Percentiles rank a stretch among this genome's conserved stretches.
Evolutionary conservation across 1,139 yeast species (phyloP).

Genomic region (Magnusiomyces fungicola): DNA sequence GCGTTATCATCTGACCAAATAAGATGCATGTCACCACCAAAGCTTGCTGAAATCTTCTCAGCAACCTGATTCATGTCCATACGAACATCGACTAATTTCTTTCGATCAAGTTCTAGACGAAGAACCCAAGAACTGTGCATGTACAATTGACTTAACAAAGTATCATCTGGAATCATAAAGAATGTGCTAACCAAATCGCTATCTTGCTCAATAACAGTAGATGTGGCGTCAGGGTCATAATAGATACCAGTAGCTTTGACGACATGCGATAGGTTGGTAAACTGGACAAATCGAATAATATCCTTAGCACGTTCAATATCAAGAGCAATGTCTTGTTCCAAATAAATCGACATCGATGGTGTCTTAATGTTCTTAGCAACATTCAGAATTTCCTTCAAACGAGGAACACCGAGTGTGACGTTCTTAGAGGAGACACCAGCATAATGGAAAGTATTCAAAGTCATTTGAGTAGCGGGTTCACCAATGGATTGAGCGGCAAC

Average conservation of each 20-base stretch:
- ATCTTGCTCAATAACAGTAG: slow-evolving; percentile 94
- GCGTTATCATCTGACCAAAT: slow-evolving; percentile 99
- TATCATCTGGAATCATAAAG: slow-evolving; percentile 96
- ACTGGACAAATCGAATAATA: slow-evolving; percentile 95
- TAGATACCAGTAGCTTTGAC: slow-evolving; percentile 96
- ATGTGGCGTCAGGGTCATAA: slow-evolving; percentile 96
- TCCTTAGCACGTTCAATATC: slow-evolving; percentile 93
- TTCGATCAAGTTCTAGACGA: slow-evolving; percentile 95
- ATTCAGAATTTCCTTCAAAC: slow-evolving; percentile 96
- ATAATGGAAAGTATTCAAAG: slow-evolving; percentile 98
- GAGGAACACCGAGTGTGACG: slow-evolving; percentile 98
- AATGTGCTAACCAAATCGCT: slow-evolving; percentile 94
- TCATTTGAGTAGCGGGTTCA: slow-evolving; percentile 99
- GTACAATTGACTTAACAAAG: slow-evolving; percentile 85
- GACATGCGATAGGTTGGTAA: slow-evolving; percentile 88
- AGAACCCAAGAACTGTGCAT: slow-evolving; percentile 97
- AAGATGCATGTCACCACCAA: slow-evolving; percentile 91
- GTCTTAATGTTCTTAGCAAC: slow-evolving; percentile 98
- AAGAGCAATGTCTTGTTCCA: slow-evolving; percentile 69
- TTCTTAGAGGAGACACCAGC: slow-evolving; percentile 99
- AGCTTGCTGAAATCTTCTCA: slow-evolving; percentile 85
- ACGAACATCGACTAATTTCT: slow-evolving; percentile 97
- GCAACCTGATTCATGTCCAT: slow-evolving; percentile 98
- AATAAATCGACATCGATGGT: slow-evolving; percentile 92
- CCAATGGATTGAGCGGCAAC: slow-evolving; percentile 99